phyloP scores from a whole-genome alignment of 495 filamentous ascomycete species.

The Penicillium nucicola region DNA sequence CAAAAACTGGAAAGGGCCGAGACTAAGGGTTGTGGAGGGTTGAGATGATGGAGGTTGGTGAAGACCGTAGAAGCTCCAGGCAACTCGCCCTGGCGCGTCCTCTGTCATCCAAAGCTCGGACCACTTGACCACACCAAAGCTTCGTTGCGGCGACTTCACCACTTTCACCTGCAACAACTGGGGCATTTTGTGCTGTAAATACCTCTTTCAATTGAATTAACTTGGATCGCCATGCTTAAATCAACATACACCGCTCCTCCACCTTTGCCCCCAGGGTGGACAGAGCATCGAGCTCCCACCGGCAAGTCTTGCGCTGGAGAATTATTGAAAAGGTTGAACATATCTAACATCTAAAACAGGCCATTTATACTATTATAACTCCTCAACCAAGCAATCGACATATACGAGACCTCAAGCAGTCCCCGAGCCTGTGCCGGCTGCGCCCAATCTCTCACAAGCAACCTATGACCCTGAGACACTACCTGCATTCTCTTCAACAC shows the following conservation, averaged over 20 bases:
- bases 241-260: slow-evolving; percentile 44
- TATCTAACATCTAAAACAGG: slow-evolving; percentile 39
- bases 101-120: slow-evolving; percentile 43
- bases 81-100: slow-evolving; percentile 49
- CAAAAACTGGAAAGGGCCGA: slow-evolving; percentile 6
- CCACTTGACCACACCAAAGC: slow-evolving; percentile 38
- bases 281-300: slow-evolving; percentile 86
- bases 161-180: slow-evolving; percentile 5
- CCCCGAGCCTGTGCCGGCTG: slow-evolving; percentile 25
- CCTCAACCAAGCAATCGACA: slow-evolving; percentile 81
- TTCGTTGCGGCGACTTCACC: slow-evolving; percentile 19
- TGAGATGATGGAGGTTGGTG: slow-evolving; percentile 18
- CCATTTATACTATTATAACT: slow-evolving; percentile 86
- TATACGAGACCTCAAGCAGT: slow-evolving; percentile 64
- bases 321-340: slow-evolving; percentile 13
- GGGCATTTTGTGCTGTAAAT: neutral
- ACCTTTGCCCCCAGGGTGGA: slow-evolving; percentile 79
- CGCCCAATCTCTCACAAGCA: slow-evolving; percentile 14
- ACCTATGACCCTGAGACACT: slow-evolving; percentile 33
- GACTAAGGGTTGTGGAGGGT: slow-evolving; percentile 2
- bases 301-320: slow-evolving; percentile 41
- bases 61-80: slow-evolving; percentile 35
- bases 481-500: slow-evolving; percentile 43
- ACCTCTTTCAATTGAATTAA: neutral
- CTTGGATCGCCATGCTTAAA: slow-evolving; percentile 31